Evolutionary conservation across 2,329 filamentous ascomycete genomes (phyloP), one percentile per base, ranked within the genome.

Genomic region (Hypoxylon sp.): DNA sequence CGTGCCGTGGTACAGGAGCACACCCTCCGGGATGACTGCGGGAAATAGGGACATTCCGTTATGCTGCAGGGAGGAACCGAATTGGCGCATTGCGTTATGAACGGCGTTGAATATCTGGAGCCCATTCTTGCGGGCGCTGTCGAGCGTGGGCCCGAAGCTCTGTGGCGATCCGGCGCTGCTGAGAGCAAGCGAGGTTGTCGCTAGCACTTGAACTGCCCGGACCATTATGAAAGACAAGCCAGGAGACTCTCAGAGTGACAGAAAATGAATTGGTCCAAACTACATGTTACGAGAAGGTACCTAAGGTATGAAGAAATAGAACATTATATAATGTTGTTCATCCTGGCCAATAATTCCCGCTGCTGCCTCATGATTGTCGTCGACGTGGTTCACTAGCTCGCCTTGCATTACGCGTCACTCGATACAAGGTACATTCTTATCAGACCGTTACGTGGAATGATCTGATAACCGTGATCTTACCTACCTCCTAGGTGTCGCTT

Each of bases 21-120:
- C 90, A 2, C 87, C 89, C 16, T 81, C 79, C 0, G 91, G 90
- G 0, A 93, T 83, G 0, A 83, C 84, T 0, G 85, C 90, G 0
- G 90, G 81, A 71, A 93, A 91, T 70, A 91, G 84, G 1, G 88
- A 87, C 83, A 93, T 89, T 58, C 91, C 91, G 74, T 93, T 93
- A 76, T 93, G 91, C 62, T 91, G 84, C 2, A 92, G 74, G 0
- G 89, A 89, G 0, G 89, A 91, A 1, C 89, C 91, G 86, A 89
- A 93, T 80, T 93, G 90, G 33, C 91, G 84, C 80, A 91, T 88
- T 0, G 90, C 89, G 8, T 88, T 88, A 68, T 93, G 88, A 16
- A 93, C 80, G 14, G 89, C 84, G 73, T 93, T 93, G 83, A 93
- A 93, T 59, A 93, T 86, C 65, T 86, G 83, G 68, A 87, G 84